Conservation (phyloP, 495 filamentous ascomycete genomes). For the Hypoxylon trugodes region DNA sequence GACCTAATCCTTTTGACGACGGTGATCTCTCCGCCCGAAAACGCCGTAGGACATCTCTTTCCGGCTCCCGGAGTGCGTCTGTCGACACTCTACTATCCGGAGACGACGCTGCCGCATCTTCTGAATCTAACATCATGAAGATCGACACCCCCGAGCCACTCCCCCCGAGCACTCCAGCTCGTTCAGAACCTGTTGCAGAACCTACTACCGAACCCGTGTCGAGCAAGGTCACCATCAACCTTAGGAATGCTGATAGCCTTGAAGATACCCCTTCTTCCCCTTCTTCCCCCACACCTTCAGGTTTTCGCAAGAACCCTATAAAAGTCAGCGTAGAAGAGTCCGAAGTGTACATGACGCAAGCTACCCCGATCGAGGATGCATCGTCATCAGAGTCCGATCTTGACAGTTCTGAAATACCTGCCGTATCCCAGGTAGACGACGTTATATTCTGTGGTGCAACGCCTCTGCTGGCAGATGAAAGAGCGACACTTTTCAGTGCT, state of each 20-base stretch:
- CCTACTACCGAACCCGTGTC: slow-evolving; percentile 49
- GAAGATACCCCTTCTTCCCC: slow-evolving; percentile 56
- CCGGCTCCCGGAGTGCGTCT: slow-evolving; percentile 52
- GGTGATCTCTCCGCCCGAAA: slow-evolving; percentile 60
- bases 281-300: slow-evolving; percentile 51
- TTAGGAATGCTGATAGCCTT: slow-evolving; percentile 54
- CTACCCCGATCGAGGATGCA: slow-evolving; percentile 37
- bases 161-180: slow-evolving; percentile 50
- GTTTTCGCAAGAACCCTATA: slow-evolving; percentile 40
- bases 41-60: slow-evolving; percentile 57
- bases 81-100: slow-evolving; percentile 48
- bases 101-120: slow-evolving; percentile 31
- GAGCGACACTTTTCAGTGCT: slow-evolving; percentile 35
- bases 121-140: slow-evolving; percentile 51
- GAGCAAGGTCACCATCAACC: slow-evolving; percentile 63
- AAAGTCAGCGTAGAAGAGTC: slow-evolving; percentile 53
- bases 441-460: slow-evolving; percentile 34
- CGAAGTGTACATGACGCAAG: slow-evolving; percentile 48
- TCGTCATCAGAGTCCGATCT: slow-evolving; percentile 50
- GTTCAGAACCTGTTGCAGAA: slow-evolving; percentile 45
- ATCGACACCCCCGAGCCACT: slow-evolving; percentile 49
- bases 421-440: slow-evolving; percentile 48
- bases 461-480: slow-evolving; percentile 35
- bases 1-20: slow-evolving; percentile 65
- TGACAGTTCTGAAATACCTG: slow-evolving; percentile 50